phyloP scores from a whole-genome alignment of 1,139 yeast genomes.

The Taiozyma sp. region DNA sequence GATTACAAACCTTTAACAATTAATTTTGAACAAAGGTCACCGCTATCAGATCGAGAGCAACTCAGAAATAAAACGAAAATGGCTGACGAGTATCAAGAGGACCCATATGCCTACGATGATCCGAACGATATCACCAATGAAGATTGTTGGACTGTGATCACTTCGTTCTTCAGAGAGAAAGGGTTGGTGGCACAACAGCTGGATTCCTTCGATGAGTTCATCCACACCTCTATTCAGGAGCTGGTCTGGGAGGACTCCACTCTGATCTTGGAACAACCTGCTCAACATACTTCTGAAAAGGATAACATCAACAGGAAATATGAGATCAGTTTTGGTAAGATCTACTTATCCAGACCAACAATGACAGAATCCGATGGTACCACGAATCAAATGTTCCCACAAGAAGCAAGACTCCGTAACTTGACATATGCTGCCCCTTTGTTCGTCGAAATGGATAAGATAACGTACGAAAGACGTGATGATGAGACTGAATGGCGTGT shows the following conservation, averaged over 20 bases:
- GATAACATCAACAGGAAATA: slow-evolving; percentile 90
- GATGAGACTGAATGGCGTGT: slow-evolving; percentile 71
- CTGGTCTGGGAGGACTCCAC: slow-evolving; percentile 95
- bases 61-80: slow-evolving; percentile 1
- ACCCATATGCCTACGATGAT: slow-evolving; percentile 61
- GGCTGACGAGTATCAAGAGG: slow-evolving; percentile 35
- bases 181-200: slow-evolving; percentile 97
- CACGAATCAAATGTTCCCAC: slow-evolving; percentile 97
- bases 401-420: slow-evolving; percentile 94
- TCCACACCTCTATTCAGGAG: slow-evolving; percentile 94
- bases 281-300: slow-evolving; percentile 89
- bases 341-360: slow-evolving; percentile 92
- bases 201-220: slow-evolving; percentile 97
- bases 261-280: slow-evolving; percentile 93
- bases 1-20: neutral
- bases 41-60: neutral
- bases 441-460: slow-evolving; percentile 92
- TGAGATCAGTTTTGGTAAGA: slow-evolving; percentile 95
- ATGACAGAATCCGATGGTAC: slow-evolving; percentile 99
- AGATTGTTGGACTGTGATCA: slow-evolving; percentile 98
- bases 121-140: slow-evolving; percentile 81
- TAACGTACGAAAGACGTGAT: slow-evolving; percentile 82
- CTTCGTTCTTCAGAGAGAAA: slow-evolving; percentile 92
- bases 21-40: neutral
- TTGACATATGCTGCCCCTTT: slow-evolving; percentile 94